Evolutionary conservation across 208 protist genomes (phyloP), one percentile per base, ranked within the genome.

Genomic region (Acanthamoeba polyphaga): DNA sequence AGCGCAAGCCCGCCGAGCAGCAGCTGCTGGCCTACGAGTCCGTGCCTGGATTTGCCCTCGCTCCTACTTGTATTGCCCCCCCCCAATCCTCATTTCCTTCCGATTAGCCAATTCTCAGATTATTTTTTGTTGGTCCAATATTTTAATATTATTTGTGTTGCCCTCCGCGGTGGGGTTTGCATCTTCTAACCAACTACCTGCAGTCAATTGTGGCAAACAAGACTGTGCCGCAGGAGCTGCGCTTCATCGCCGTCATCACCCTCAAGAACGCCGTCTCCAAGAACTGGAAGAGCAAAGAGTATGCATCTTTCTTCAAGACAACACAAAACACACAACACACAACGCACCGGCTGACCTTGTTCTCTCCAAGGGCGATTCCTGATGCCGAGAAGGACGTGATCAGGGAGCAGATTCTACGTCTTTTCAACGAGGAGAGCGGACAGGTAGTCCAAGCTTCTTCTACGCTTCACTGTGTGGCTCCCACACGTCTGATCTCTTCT

Each of bases 241-340:
- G 91, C 68, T 94, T 85, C 46, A 94, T 94, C 13, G 91, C 91
- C 27, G 22, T 78, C 24, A 60, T 94, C 38, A 5, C 53, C 91
- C 49, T 94, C 46, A 94, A 94, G 91, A 94, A 94, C 74, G 29
- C 68, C 29, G 46, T 92, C 60, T n/a, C 29, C 87, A 92, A 92
- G 46, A 78, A 78, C 66, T 92, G 87, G 87, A 92, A 92, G 66
- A 53, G 64, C 58, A 46, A 51, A 51, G 87, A 68, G 87, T 92
- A 51, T 19, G 46, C 5, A 27, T 22, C 38, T 60, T 22, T 85
- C 46, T 49, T 49, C 6, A 49, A 38, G 1, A 38, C 38, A 38
- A 3, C 38, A 38, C 38, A 38, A 1, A 38, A 3, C 38, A 38
- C 38, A 38, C 38, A 38, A 3, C 38, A 38, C 38, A 49, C 43